phyloP scores from a whole-genome alignment of 768 basidiomycete species.

The Lactarius pseudohatsudake region DNA sequence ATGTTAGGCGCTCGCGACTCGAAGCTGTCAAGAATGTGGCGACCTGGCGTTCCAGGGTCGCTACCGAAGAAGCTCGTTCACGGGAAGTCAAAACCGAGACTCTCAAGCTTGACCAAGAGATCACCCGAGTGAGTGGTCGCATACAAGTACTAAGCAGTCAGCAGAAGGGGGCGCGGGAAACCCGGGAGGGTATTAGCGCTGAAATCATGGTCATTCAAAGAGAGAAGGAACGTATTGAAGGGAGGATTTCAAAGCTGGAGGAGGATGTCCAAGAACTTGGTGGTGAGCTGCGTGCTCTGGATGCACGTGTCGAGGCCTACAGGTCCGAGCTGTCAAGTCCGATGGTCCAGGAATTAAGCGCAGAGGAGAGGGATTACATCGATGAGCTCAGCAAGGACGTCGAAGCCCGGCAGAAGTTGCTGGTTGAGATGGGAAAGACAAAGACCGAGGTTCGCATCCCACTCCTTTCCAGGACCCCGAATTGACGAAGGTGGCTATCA shows the following conservation, averaged over 20 bases:
- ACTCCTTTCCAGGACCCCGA: neutral
- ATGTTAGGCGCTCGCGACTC: slow-evolving; percentile 84
- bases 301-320: slow-evolving; percentile 63
- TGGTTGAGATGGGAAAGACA: slow-evolving; percentile 64
- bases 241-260: slow-evolving; percentile 63
- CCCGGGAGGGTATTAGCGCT: slow-evolving; percentile 62
- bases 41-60: slow-evolving; percentile 71
- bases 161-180: slow-evolving; percentile 66
- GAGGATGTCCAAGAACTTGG: slow-evolving; percentile 67
- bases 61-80: slow-evolving; percentile 60
- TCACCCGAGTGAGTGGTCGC: slow-evolving; percentile 70
- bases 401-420: slow-evolving; percentile 67
- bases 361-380: slow-evolving; percentile 67
- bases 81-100: slow-evolving; percentile 76
- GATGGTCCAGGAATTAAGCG: slow-evolving; percentile 70
- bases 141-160: slow-evolving; percentile 70
- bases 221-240: slow-evolving; percentile 70
- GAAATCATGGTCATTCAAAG: slow-evolving; percentile 58
- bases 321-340: slow-evolving; percentile 69
- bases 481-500: slow-evolving; percentile 34
- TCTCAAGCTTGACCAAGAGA: slow-evolving; percentile 76
- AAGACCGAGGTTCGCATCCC: slow-evolving; percentile 63
- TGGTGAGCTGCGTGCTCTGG: slow-evolving; percentile 62
- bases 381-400: slow-evolving; percentile 70
- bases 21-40: slow-evolving; percentile 80